These are phyloP conservation scores for Populus deltoides DNA, from an alignment of 345 rosid species.

Conservation along the genomic window DNA sequence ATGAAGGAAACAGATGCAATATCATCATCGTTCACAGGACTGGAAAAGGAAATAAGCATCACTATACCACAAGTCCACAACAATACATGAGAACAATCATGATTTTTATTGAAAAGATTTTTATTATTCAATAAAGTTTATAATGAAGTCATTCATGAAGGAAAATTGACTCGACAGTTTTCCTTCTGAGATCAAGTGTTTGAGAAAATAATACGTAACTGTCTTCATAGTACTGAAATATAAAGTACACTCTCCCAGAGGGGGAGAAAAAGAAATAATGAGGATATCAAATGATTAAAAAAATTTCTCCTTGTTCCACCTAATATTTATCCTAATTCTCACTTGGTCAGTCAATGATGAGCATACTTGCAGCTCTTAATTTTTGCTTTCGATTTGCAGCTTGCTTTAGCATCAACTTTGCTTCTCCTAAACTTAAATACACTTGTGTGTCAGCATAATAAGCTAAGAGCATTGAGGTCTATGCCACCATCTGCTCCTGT, in stretches of 20 bases:
- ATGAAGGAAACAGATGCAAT: no score
- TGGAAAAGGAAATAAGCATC: background rate
- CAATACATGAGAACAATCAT: background rate
- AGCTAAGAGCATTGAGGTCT: conserved; percentile 12
- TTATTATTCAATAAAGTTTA: background rate
- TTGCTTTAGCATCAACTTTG: background rate
- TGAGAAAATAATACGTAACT: background rate
- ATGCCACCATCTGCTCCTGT: conserved; percentile 91
- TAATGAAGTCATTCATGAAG: background rate
- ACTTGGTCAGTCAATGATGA: background rate
- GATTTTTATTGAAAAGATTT: background rate
- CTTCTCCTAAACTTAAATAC: conserved; percentile 10
- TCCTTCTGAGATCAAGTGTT: background rate
- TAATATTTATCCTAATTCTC: background rate
- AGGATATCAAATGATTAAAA: conserved; percentile 16
- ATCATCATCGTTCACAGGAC: background rate
- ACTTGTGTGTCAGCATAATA: background rate
- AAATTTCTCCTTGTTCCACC: background rate
- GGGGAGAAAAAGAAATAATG: background rate
- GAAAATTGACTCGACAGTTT: background rate
- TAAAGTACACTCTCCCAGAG: conserved; percentile 1
- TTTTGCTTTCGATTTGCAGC: background rate
- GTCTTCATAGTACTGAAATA: background rate
- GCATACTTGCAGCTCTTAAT: background rate
- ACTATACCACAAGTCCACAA: background rate